A percentile compares a stretch with the other conserved stretches of the same genome.
These are phyloP conservation scores for Alternaria conjuncta DNA, from an alignment of 2,329 filamentous ascomycete species.

Conservation along the genomic window DNA sequence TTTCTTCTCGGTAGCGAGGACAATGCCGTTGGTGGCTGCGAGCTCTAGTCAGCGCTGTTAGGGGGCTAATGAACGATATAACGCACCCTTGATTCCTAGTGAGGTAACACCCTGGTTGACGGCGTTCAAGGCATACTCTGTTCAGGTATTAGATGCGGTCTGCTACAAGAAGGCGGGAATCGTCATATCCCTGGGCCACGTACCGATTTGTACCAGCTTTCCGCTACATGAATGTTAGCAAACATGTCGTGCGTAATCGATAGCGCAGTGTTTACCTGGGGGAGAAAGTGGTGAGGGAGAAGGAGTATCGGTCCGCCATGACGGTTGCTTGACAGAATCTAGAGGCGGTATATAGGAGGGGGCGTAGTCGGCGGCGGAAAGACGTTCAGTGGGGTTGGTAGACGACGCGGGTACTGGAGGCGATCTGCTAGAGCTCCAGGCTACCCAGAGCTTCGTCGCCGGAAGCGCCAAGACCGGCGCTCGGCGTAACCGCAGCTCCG, in stretches of 20 bases:
- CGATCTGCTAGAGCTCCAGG: conserved; percentile 42
- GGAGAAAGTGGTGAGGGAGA: conserved; percentile 99
- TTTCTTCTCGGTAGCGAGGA: conserved; percentile 99
- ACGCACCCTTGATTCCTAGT: conserved; percentile 92
- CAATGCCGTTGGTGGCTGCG: conserved; percentile 95
- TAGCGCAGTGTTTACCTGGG: conserved; percentile 74
- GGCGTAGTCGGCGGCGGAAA: conserved; percentile 3
- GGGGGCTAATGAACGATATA: neutral
- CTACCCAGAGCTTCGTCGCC: conserved; percentile 33
- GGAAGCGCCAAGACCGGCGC: conserved; percentile 23
- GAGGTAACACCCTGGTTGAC: conserved; percentile 99
- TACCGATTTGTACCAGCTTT: conserved; percentile 99
- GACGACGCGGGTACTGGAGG: conserved; percentile 24
- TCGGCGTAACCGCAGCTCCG: conserved; percentile 21
- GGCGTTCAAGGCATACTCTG: conserved; percentile 98
- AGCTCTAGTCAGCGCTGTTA: conserved; percentile 7
- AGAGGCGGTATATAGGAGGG: neutral
- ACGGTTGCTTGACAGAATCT: conserved; percentile 18
- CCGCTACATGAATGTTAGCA: conserved; percentile 70
- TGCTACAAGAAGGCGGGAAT: neutral
- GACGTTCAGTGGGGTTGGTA: conserved; percentile 17
- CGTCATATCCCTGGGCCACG: conserved; percentile 19
- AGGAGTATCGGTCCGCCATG: conserved; percentile 99
- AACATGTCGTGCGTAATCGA: conserved; percentile 32
- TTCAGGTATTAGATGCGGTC: conserved; percentile 23